phyloP scores from a whole-genome alignment of 768 basidiomycete species.

The Boletus subparvulus region DNA sequence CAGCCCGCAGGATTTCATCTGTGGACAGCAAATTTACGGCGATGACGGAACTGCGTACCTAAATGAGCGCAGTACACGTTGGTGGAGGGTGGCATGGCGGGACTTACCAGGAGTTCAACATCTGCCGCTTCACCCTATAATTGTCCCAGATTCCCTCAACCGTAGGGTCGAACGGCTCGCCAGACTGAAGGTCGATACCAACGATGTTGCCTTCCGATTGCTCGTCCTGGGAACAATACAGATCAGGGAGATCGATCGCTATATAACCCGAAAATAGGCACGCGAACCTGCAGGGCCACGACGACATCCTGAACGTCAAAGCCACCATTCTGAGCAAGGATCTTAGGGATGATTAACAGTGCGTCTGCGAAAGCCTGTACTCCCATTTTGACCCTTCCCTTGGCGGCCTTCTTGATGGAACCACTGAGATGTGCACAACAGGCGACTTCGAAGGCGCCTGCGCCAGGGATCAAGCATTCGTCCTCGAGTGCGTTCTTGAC shows the following conservation, averaged over 20 bases:
- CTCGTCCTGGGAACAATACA: constrained; percentile 64
- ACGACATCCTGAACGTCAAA: constrained; percentile 96
- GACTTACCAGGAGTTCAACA: constrained; percentile 92
- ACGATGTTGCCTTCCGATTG: constrained; percentile 91
- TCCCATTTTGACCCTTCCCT: constrained; percentile 95
- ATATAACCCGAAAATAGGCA: constrained; percentile 4
- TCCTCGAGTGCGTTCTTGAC: constrained; percentile 98
- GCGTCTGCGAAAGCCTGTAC: constrained; percentile 97
- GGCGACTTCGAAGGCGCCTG: constrained; percentile 95
- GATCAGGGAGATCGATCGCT: constrained; percentile 14
- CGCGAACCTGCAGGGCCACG: constrained; percentile 78
- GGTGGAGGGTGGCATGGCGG: constrained; percentile 6
- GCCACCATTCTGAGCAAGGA: constrained; percentile 91
- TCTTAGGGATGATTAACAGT: constrained; percentile 92
- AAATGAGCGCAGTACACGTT: constrained; percentile 26
- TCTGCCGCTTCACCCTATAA: constrained; percentile 97
- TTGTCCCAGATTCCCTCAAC: constrained; percentile 99
- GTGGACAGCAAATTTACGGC: constrained; percentile 93
- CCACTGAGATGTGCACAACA: constrained; percentile 83
- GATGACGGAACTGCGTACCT: constrained; percentile 72
- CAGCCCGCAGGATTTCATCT: constrained; percentile 92
- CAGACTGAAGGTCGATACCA: constrained; percentile 88
- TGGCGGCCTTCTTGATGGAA: constrained; percentile 78
- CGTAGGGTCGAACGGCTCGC: constrained; percentile 95
- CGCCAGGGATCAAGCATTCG: constrained; percentile 85